Evolutionary conservation across 257 asterid species (phyloP).

Genomic region (Eustoma russellianum): DNA sequence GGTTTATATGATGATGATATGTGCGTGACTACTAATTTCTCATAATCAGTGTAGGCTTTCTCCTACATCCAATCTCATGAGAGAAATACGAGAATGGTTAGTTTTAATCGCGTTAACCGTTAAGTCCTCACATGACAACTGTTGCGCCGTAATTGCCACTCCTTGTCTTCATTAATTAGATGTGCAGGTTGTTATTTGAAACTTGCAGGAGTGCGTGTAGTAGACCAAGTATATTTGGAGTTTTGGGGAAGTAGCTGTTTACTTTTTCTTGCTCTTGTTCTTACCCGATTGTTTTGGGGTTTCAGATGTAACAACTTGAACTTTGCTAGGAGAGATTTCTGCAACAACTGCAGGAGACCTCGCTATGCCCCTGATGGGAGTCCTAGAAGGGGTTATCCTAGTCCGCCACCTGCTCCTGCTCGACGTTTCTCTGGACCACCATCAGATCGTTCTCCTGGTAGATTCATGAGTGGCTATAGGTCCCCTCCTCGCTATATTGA

Average conservation of each 20-base stretch:
- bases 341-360: constrained; percentile 81
- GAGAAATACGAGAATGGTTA: too few species aligned
- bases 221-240: not conserved
- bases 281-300: constrained; percentile 11
- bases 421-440: constrained; percentile 32
- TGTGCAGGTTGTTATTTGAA: too few species aligned
- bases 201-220: too few species aligned
- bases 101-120: too few species aligned
- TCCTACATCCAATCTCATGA: too few species aligned
- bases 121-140: too few species aligned
- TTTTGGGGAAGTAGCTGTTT: not conserved
- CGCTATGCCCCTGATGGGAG: constrained; percentile 42
- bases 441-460: constrained; percentile 46
- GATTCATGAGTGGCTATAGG: constrained; percentile 42
- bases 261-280: not conserved
- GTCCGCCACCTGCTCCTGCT: constrained; percentile 34
- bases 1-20: too few species aligned
- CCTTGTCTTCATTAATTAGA: too few species aligned
- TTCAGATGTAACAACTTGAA: constrained; percentile 79
- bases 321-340: constrained; percentile 80
- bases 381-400: constrained; percentile 58
- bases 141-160: too few species aligned
- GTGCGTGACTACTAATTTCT: too few species aligned
- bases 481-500: constrained; percentile 79
- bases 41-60: too few species aligned